These are phyloP conservation scores for Aegilops umbellulata DNA, from an alignment of 176 grass and related monocot species.

Conservation along the genomic window DNA sequence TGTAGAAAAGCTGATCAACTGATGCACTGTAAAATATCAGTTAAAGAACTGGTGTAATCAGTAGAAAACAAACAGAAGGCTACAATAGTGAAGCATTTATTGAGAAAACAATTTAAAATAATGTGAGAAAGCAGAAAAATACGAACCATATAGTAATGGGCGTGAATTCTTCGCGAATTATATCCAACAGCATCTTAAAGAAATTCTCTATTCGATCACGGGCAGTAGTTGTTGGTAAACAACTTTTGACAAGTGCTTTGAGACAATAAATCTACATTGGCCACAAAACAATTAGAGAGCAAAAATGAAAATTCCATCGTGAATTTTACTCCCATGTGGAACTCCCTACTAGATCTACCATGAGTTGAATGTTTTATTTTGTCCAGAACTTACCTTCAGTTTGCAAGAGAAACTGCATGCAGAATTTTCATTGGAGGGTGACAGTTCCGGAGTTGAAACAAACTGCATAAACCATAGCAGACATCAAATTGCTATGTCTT, in stretches of 20 bases:
- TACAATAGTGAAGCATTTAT: constrained; percentile 15
- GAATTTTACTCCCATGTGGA: constrained; percentile 20
- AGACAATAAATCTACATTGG: constrained; percentile 80
- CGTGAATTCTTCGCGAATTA: constrained; percentile 60
- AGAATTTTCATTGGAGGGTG: constrained; percentile 40
- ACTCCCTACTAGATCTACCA: constrained; percentile 6
- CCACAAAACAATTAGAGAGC: not conserved
- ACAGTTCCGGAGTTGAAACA: constrained; percentile 40
- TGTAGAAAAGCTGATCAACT: constrained; percentile 26
- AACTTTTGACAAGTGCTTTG: constrained; percentile 83
- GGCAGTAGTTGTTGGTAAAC: constrained; percentile 46
- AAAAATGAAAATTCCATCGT: not conserved
- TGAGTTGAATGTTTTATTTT: constrained; percentile 10
- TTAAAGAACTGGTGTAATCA: not conserved
- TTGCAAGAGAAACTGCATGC: constrained; percentile 77
- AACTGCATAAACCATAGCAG: constrained; percentile 45
- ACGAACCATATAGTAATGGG: constrained; percentile 60
- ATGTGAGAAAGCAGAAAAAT: constrained; percentile 10
- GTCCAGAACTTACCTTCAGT: constrained; percentile 58
- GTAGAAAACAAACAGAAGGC: constrained; percentile 14
- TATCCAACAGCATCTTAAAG: constrained; percentile 63
- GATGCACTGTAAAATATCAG: constrained; percentile 16
- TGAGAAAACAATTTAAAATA: not conserved
- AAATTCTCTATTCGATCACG: constrained; percentile 49
- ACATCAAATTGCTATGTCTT: constrained; percentile 9